Percentiles rank a stretch among this genome's conserved stretches.
Evolutionary conservation across 176 grass and related monocot species (phyloP).

Genomic region (Juncus inflexus): DNA sequence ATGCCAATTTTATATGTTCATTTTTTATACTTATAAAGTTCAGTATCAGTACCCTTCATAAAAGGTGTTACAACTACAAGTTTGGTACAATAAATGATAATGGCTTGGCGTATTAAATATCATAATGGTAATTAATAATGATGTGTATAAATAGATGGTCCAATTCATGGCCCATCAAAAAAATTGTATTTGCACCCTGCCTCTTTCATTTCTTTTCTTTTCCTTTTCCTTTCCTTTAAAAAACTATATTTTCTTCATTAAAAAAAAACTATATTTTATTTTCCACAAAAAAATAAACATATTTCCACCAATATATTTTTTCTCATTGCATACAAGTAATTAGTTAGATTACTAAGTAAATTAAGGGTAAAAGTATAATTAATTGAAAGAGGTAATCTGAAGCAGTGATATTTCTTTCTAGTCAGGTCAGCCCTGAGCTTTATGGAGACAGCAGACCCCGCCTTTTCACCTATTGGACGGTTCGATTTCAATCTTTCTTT

Average conservation of each 20-base stretch:
- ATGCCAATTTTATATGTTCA: no score
- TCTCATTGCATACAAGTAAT: background rate
- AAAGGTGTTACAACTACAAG: conserved; percentile 12
- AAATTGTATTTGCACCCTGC: background rate
- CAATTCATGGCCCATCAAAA: conserved; percentile 21
- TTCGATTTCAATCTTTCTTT: conserved; percentile 27
- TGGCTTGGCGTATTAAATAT: conserved; percentile 19
- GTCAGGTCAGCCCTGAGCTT: conserved; percentile 99
- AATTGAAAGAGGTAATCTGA: conserved; percentile 39
- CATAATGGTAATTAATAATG: conserved; percentile 20
- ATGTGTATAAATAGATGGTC: conserved; percentile 8
- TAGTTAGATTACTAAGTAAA: background rate
- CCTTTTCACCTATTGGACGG: conserved; percentile 98
- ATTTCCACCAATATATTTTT: background rate
- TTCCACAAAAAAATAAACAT: conserved; percentile 1
- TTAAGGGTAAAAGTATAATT: background rate
- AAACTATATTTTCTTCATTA: background rate
- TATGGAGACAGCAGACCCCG: conserved; percentile 88
- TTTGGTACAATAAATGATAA: background rate
- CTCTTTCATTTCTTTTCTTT: background rate
- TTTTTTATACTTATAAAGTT: no score
- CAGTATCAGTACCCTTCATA: conserved; percentile 3
- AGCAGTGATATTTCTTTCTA: conserved; percentile 72
- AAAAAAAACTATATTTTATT: background rate
- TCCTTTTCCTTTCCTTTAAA: no score